Base-by-base conservation (phyloP, 148 eudicot species). In the Spergularia bocconei region DNA sequence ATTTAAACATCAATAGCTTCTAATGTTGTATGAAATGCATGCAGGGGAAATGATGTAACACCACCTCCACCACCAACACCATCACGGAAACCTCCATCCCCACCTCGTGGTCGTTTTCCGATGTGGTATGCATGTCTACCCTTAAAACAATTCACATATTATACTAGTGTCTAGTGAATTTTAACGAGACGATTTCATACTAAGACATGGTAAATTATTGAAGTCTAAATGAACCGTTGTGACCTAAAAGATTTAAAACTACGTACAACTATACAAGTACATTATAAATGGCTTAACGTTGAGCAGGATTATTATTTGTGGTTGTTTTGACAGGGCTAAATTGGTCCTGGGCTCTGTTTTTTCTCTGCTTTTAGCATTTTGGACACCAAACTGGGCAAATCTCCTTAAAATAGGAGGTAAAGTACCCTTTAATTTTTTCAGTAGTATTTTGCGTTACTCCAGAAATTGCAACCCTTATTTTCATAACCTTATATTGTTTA, bases 361-460 rank as follows among this genome's bases (percentile, higher is more conserved):
- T 47, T 67, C 96, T 17, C 19, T 89, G 10, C 29, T 88, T 72
- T 53, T 91, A 41, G 85, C 98, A 11, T 72, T 88, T 36, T 82
- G 88, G 91, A 80, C 74, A 59, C 84, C 85, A 44, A 91, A 88
- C 19, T 91, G 93, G 93, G 78, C 82, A 69, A 76, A 80, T 53
- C 54, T 91, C 6, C 82, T 83, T 13, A 79, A 20, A 73, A 73
- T 93, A 13, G 91, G 85, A 88, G 97, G 97, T 77, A 77, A 25
- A 0, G 14, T 56, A 14, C 17, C 36, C 36, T 29, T 29, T 29
- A 29, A 29, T 29, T 29, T 23, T 23, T 29, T 29, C 36, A 29
- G 2, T 29, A 29, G 2, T 29, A 29, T 29, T 29, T 29, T 29
- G 36, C 36, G 36, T 29, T 29, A 29, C 36, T 29, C 36, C 36